Evolutionary conservation across 108 stramenopile genomes (phyloP).

Genomic region (Cyclotella cryptica): DNA sequence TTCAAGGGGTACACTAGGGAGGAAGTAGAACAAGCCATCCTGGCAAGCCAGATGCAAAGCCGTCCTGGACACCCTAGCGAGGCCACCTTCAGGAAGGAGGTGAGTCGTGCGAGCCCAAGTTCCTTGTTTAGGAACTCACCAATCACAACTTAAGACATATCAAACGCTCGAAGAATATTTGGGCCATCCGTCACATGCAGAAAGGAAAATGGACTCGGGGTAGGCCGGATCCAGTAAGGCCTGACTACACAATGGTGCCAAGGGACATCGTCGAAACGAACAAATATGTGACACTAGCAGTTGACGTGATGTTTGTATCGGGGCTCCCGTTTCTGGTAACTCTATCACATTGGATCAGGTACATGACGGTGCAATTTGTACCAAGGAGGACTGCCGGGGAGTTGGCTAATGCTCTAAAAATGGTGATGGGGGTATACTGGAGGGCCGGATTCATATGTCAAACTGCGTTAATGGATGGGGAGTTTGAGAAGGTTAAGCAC

Average conservation of each 20-base stretch:
- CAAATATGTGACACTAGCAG: too few relatives aligned
- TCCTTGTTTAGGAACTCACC: too few relatives aligned
- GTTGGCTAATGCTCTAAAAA: too few relatives aligned
- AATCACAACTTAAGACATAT: too few relatives aligned
- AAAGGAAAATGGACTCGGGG: too few relatives aligned
- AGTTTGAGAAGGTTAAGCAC: too few relatives aligned
- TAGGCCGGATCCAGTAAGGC: background rate
- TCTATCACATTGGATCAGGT: background rate
- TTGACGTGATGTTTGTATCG: too few relatives aligned
- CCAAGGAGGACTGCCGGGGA: background rate
- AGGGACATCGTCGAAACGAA: background rate
- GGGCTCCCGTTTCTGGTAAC: too few relatives aligned
- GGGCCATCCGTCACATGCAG: too few relatives aligned
- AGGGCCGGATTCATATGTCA: background rate
- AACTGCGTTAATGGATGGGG: background rate
- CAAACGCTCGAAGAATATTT: too few relatives aligned
- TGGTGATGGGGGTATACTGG: background rate
- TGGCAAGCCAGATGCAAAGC: background rate
- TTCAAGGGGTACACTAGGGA: background rate
- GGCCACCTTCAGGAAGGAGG: too few relatives aligned
- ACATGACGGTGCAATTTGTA: background rate
- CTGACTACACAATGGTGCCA: background rate
- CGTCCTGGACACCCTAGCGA: background rate
- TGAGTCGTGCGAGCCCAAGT: too few relatives aligned
- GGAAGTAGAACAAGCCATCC: background rate